A percentile compares a stretch with the other conserved stretches of the same genome.
phyloP scores from a whole-genome alignment of 1,139 yeast genomes.

The Debaryomycetaceae sp. region DNA sequence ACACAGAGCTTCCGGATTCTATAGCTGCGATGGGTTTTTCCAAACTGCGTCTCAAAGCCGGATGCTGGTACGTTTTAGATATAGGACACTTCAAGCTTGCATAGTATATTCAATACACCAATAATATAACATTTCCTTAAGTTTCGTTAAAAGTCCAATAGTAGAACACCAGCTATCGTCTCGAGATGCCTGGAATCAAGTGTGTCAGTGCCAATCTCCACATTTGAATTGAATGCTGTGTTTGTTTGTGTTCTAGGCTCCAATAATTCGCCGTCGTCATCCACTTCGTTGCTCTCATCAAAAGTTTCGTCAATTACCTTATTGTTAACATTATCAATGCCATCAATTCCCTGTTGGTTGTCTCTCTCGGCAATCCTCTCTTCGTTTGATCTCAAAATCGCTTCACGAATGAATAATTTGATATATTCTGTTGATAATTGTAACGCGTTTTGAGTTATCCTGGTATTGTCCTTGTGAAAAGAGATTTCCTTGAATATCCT shows the following conservation, averaged over 20 bases:
- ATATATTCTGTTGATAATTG: conserved; percentile 55
- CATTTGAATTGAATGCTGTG: conserved; percentile 12
- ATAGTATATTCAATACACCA: not conserved
- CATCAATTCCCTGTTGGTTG: conserved; percentile 23
- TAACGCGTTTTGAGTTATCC: conserved; percentile 49
- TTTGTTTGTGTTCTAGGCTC: conserved; percentile 20
- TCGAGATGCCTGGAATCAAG: conserved; percentile 53
- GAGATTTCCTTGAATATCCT: conserved; percentile 52
- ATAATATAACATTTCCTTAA: not conserved
- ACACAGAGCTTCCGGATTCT: conserved; percentile 22
- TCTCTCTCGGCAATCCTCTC: conserved; percentile 36
- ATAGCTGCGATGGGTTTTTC: conserved; percentile 16
- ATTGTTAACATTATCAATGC: conserved; percentile 26
- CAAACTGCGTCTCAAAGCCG: conserved; percentile 22
- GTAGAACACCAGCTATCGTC: conserved; percentile 52
- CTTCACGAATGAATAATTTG: conserved; percentile 60
- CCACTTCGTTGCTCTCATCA: conserved; percentile 12
- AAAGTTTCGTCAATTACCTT: conserved; percentile 11
- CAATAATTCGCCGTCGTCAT: conserved; percentile 11
- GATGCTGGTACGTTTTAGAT: conserved; percentile 33
- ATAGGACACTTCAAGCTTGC: conserved; percentile 12
- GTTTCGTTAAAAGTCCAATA: conserved; percentile 57
- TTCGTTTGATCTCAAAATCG: conserved; percentile 59
- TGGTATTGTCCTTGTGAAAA: conserved; percentile 46
- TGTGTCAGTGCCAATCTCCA: conserved; percentile 24